These are phyloP conservation scores for Iris pallida DNA, from an alignment of 116 monocot species.

Conservation along the genomic window DNA sequence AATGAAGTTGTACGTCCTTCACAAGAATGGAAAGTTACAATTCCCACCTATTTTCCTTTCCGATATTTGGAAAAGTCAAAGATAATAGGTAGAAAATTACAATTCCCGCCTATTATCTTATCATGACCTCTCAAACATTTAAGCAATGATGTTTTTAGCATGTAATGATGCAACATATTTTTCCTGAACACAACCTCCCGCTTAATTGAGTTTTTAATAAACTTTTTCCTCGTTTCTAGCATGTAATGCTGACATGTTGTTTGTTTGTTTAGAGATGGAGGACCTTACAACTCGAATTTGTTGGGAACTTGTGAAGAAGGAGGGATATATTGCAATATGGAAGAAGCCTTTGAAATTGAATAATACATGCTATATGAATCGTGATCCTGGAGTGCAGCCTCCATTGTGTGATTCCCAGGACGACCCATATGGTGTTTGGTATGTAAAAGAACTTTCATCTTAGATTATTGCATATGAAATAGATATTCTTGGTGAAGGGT, in stretches of 20 bases:
- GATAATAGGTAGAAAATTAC: too few relatives aligned
- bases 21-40: too few relatives aligned
- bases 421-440: constrained; percentile 82
- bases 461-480: background rate
- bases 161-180: too few relatives aligned
- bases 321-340: constrained; percentile 97
- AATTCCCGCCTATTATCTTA: too few relatives aligned
- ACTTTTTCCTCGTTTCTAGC: too few relatives aligned
- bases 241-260: background rate
- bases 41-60: too few relatives aligned
- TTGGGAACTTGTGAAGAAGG: constrained; percentile 92
- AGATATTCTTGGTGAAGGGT: constrained; percentile 29
- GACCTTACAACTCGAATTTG: constrained; percentile 70
- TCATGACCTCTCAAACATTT: too few relatives aligned
- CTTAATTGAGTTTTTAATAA: too few relatives aligned
- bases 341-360: constrained; percentile 75
- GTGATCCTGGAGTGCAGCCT: constrained; percentile 46
- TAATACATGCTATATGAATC: constrained; percentile 67
- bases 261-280: constrained; percentile 64
- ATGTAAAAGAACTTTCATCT: constrained; percentile 16
- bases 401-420: constrained; percentile 67
- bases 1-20: too few relatives aligned
- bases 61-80: too few relatives aligned
- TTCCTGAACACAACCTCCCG: too few relatives aligned
- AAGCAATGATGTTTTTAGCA: too few relatives aligned